These are phyloP conservation scores for Populus hybrid DNA, from an alignment of 441 rosid species.

Conservation along the genomic window DNA sequence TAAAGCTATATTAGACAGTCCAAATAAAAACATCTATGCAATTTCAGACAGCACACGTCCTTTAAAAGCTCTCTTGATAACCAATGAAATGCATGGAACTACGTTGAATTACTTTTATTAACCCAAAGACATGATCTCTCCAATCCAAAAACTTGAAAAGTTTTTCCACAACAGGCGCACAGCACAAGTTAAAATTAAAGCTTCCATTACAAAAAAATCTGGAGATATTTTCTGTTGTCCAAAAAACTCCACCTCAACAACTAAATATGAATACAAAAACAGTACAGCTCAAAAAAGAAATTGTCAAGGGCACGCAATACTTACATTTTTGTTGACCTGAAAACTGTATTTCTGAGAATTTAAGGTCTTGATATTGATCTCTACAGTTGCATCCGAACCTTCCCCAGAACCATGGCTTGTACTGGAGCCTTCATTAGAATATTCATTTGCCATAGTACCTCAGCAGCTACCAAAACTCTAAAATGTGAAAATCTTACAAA, in stretches of 20 bases:
- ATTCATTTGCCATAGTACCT: conserved; percentile 63
- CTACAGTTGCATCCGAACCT: conserved; percentile 50
- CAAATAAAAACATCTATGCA: neutral
- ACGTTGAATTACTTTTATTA: neutral
- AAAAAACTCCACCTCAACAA: neutral
- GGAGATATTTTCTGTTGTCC: neutral
- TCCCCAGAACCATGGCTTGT: conserved; percentile 41
- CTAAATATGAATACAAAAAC: neutral
- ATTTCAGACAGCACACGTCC: neutral
- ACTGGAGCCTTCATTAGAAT: conserved; percentile 52
- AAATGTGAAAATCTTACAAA: neutral
- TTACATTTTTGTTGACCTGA: conserved; percentile 73
- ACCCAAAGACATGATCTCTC: neutral
- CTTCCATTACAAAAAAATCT: neutral
- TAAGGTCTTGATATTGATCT: conserved; percentile 81
- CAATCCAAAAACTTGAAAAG: neutral
- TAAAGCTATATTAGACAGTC: neutral
- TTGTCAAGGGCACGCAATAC: conserved; percentile 18
- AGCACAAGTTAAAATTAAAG: neutral
- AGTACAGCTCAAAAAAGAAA: neutral
- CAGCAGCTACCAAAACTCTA: conserved; percentile 17
- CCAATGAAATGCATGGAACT: neutral
- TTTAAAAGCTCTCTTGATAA: neutral
- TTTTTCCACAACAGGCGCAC: neutral
- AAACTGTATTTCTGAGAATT: conserved; percentile 71